Evolutionary conservation across 345 rosid species (phyloP).

Genomic region (Sonneratia alba): DNA sequence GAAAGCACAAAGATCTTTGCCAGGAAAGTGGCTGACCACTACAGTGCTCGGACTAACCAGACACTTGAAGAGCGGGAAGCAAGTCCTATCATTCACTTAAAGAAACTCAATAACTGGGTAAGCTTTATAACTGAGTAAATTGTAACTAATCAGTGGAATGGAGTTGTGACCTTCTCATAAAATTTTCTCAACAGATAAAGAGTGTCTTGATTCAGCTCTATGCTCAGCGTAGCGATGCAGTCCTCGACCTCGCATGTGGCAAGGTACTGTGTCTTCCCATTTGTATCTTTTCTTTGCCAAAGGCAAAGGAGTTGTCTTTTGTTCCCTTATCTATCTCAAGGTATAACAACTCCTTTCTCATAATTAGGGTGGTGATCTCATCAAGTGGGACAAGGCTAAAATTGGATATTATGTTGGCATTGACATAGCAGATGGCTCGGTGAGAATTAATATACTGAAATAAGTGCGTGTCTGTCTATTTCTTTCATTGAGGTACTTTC

Average conservation of each 20-base stretch:
- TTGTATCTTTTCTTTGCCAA: not conserved
- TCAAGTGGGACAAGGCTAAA: conserved; percentile 95
- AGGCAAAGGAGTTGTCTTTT: not conserved
- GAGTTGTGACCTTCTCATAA: not conserved
- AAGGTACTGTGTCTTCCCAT: conserved; percentile 37
- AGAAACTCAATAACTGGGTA: conserved; percentile 96
- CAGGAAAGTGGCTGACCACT: conserved; percentile 81
- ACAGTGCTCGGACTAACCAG: conserved; percentile 94
- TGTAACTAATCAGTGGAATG: not conserved
- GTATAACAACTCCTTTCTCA: conserved; percentile 2
- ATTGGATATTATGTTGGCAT: conserved; percentile 90
- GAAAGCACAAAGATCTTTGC: conserved; percentile 57
- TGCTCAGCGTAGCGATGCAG: conserved; percentile 76
- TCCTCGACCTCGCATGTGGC: conserved; percentile 96
- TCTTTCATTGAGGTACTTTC: not conserved
- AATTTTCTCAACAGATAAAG: conserved; percentile 52
- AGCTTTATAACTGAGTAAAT: conserved; percentile 9
- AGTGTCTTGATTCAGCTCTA: conserved; percentile 94
- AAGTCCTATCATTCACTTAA: conserved; percentile 91
- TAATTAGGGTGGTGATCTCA: conserved; percentile 89
- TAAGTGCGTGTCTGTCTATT: not conserved
- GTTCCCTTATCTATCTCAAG: not conserved
- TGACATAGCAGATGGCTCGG: conserved; percentile 98
- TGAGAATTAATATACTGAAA: conserved; percentile 20
- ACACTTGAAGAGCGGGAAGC: conserved; percentile 97